phyloP scores from a whole-genome alignment of 2,329 filamentous ascomycete species.

The Epicoccum sorghinum region DNA sequence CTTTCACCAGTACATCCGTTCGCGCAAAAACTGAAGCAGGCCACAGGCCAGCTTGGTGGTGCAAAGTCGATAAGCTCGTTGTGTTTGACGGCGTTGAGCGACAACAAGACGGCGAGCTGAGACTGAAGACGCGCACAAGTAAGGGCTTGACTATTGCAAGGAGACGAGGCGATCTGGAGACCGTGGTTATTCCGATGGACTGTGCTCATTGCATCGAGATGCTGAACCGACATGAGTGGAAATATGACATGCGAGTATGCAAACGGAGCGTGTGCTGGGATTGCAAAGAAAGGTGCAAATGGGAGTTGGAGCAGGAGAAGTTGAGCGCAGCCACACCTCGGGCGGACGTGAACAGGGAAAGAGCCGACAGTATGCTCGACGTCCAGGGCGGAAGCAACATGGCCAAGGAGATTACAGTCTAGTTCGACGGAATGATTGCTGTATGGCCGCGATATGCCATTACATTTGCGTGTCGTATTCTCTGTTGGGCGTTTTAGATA shows the following conservation, averaged over 20 bases:
- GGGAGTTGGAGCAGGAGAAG: constrained; percentile 36
- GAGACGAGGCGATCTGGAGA: constrained; percentile 36
- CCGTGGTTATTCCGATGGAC: constrained; percentile 38
- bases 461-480: not conserved
- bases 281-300: constrained; percentile 41
- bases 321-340: constrained; percentile 11
- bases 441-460: not conserved
- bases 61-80: constrained; percentile 43
- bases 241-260: constrained; percentile 43
- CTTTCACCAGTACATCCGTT: constrained; percentile 36
- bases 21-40: constrained; percentile 33
- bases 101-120: constrained; percentile 16
- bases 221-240: constrained; percentile 43
- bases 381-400: constrained; percentile 20
- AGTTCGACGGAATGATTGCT: constrained; percentile 14
- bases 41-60: constrained; percentile 42
- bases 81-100: constrained; percentile 39
- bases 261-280: constrained; percentile 44
- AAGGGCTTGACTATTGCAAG: constrained; percentile 42
- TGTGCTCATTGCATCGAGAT: constrained; percentile 43
- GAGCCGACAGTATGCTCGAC: constrained; percentile 42
- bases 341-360: constrained; percentile 27
- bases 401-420: not conserved
- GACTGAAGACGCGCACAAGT: constrained; percentile 32
- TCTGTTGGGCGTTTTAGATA: constrained; percentile 10